Base-by-base conservation (phyloP, 768 basidiomycete genomes). In the Boletus reticuloceps region DNA sequence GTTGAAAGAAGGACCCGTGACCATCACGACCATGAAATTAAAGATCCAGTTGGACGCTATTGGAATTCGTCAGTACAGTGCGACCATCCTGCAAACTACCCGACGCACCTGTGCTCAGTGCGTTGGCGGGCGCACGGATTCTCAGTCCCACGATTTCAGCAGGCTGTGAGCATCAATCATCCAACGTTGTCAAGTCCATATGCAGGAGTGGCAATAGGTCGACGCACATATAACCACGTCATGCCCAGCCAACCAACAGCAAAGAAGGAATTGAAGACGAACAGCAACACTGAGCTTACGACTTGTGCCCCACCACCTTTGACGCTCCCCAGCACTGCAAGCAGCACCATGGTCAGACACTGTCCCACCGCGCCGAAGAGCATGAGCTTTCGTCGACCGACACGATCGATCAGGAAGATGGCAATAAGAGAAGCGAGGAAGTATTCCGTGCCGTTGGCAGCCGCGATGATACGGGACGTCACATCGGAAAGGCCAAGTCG, bases 221-320 rank as follows among this genome's bases (percentile, higher is more conserved):
- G 27, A 73, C 81, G 64, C 57, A 83, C 82, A 60, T 84, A 86
- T 55, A 88, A 72, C 84, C 85, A 87, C 1, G 86, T 84, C 80
- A 86, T 84, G 17, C 85, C 83, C 40, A 87, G 67, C 85, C 85
- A 88, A 0, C 85, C 85, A 50, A 85, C 69, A 1, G 84, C 84
- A 63, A 88, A 88, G 72, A 84, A 82, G 16, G 82, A 82, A 67
- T 86, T 86, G 76, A 85, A 88, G n/a, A 85, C 78, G 65, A 88
- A 87, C 2, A 88, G 68, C 3, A 85, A 64, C 36, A 86, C 74
- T 0, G 81, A 74, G 27, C 83, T 82, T 16, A 78, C 73, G 42
- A 82, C 71, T 51, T 82, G 80, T 5, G 80, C 71, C 1, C 74
- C 79, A 11, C 69, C 67, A 32, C 75, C 80, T 48, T 77, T 73